Evolutionary conservation across 2,329 filamentous ascomycete genomes (phyloP).

Genomic region (Sporothrix mexicana): DNA sequence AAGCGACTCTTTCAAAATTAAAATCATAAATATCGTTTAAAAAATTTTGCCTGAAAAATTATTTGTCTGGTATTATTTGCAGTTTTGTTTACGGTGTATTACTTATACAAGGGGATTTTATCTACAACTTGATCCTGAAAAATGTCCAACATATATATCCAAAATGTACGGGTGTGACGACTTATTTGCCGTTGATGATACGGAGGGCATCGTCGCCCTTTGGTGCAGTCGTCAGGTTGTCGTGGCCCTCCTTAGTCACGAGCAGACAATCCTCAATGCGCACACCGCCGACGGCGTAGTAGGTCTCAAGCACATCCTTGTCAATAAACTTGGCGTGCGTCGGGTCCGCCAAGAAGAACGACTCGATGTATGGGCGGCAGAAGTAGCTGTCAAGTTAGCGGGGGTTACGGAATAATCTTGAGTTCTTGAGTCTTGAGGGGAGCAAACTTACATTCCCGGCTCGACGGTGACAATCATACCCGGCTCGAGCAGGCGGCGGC

Average conservation of each 20-base stretch:
- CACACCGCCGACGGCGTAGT: constrained; percentile 83
- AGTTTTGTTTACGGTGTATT: constrained; percentile 2
- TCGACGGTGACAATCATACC: constrained; percentile 80
- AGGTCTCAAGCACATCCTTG: constrained; percentile 66
- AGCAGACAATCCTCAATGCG: constrained; percentile 91
- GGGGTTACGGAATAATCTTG: too few relatives aligned
- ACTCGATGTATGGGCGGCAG: constrained; percentile 73
- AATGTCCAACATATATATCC: neutral
- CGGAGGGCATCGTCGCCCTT: constrained; percentile 75
- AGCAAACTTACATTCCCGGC: constrained; percentile 66
- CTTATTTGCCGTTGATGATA: constrained; percentile 55
- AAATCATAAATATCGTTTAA: neutral
- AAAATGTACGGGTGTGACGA: neutral
- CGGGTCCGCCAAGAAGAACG: constrained; percentile 66
- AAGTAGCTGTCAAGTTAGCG: constrained; percentile 64
- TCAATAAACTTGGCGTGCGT: constrained; percentile 70
- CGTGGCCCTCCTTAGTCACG: constrained; percentile 76
- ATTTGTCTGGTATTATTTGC: neutral
- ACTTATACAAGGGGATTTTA: neutral
- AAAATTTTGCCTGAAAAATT: neutral
- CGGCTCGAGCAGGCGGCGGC: constrained; percentile 51
- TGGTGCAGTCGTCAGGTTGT: constrained; percentile 82
- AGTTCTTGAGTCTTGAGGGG: too few relatives aligned
- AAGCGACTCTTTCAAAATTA: neutral
- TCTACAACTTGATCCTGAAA: neutral